Percentiles rank a stretch among this genome's conserved stretches.
These are phyloP conservation scores for Phyllosticta paracitricarpa DNA, from an alignment of 2,329 filamentous ascomycete species.

Conservation along the genomic window DNA sequence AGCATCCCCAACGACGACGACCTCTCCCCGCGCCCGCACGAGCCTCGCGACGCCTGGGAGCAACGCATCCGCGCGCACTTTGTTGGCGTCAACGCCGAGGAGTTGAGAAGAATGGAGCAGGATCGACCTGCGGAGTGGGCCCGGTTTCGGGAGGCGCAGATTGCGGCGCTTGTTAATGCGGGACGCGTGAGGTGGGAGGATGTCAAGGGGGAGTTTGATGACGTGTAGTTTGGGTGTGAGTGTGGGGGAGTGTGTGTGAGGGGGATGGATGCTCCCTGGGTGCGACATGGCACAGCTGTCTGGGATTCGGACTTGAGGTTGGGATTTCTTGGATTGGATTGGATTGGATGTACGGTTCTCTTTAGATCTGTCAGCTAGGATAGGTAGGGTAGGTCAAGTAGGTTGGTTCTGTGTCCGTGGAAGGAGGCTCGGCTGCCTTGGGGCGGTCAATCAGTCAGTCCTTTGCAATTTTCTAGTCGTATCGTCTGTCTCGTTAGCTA, in stretches of 20 bases:
- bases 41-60: slow-evolving; percentile 46
- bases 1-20: background rate
- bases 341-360: background rate
- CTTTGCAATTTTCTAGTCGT: too few relatives aligned
- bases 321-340: background rate
- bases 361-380: too few relatives aligned
- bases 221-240: background rate
- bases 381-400: too few relatives aligned
- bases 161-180: slow-evolving; percentile 26
- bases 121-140: slow-evolving; percentile 25
- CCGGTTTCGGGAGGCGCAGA: slow-evolving; percentile 25
- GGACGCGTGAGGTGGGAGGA: background rate
- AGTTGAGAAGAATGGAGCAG: slow-evolving; percentile 51
- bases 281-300: too few relatives aligned
- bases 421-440: too few relatives aligned
- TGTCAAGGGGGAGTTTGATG: background rate
- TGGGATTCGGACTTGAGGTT: background rate
- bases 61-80: slow-evolving; percentile 47
- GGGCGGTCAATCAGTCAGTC: too few relatives aligned
- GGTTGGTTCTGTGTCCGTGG: too few relatives aligned
- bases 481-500: too few relatives aligned
- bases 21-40: slow-evolving; percentile 16
- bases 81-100: slow-evolving; percentile 53
- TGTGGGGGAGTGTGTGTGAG: background rate
- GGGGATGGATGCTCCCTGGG: background rate